Percentiles rank a stretch among this genome's conserved stretches.
These are phyloP conservation scores for Trichosporon coremiiforme DNA, from an alignment of 1,284 basidiomycete species.

Conservation along the genomic window DNA sequence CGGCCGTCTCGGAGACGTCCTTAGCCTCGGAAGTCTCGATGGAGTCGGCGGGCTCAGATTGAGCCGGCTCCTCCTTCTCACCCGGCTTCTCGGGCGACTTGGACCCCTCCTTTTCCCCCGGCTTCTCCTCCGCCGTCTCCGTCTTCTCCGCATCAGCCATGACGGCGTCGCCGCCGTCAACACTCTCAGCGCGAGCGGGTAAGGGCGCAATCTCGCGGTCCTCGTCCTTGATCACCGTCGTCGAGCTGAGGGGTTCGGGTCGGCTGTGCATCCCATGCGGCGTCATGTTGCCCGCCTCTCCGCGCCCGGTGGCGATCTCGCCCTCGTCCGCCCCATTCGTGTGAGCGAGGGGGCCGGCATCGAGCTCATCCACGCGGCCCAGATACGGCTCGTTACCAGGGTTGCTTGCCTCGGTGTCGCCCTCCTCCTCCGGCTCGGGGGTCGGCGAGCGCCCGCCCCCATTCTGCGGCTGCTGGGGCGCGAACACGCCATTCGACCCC, in stretches of 20 bases:
- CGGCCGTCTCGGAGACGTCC: background rate
- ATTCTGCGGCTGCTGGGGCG: constrained; percentile 14
- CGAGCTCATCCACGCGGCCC: constrained; percentile 57
- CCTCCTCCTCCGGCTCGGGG: constrained; percentile 48
- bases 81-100: constrained; percentile 2
- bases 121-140: background rate
- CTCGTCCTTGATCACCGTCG: constrained; percentile 43
- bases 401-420: constrained; percentile 23
- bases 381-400: constrained; percentile 52
- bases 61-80: background rate
- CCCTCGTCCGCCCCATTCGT: constrained; percentile 27
- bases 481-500: constrained; percentile 13
- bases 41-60: background rate
- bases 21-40: constrained; percentile 21
- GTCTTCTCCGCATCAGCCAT: constrained; percentile 15
- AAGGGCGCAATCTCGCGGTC: constrained; percentile 46
- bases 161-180: constrained; percentile 10
- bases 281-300: constrained; percentile 46
- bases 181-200: constrained; percentile 33
- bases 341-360: constrained; percentile 50
- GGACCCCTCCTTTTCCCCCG: background rate
- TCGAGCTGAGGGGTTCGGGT: constrained; percentile 51
- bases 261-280: constrained; percentile 54
- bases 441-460: constrained; percentile 39
- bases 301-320: constrained; percentile 17